These are phyloP conservation scores for Cryptococcus sp. DNA, from an alignment of 1,284 basidiomycete genomes.

Conservation along the genomic window DNA sequence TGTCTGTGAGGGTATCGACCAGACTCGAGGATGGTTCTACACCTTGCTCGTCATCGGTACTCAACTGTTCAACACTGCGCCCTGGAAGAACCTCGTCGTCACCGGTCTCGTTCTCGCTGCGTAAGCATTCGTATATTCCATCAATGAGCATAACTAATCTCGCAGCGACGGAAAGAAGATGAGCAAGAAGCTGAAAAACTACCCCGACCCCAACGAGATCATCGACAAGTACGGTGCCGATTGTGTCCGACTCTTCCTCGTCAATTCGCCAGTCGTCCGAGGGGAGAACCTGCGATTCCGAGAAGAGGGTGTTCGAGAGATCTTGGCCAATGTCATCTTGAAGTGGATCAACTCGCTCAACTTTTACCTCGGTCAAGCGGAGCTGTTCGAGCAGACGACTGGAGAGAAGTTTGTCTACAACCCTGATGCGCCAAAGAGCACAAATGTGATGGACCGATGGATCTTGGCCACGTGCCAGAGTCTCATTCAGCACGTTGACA, in stretches of 20 bases:
- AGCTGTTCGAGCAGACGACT: conserved; percentile 76
- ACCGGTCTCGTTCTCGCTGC: conserved; percentile 92
- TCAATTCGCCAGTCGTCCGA: conserved; percentile 97
- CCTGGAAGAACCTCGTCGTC: conserved; percentile 98
- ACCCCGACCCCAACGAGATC: conserved; percentile 92
- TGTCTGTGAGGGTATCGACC: conserved; percentile 93
- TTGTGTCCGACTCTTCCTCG: conserved; percentile 94
- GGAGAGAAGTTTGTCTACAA: conserved; percentile 81
- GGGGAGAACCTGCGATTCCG: conserved; percentile 97
- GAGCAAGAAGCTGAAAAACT: conserved; percentile 97
- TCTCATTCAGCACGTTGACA: conserved; percentile 81
- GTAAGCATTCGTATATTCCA: conserved; percentile 48
- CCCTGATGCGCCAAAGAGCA: conserved; percentile 72
- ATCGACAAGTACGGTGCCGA: conserved; percentile 93
- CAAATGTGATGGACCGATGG: conserved; percentile 98
- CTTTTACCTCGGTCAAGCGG: conserved; percentile 96
- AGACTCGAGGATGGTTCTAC: conserved; percentile 99
- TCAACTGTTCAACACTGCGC: conserved; percentile 86
- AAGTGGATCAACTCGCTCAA: conserved; percentile 99
- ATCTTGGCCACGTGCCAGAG: conserved; percentile 95
- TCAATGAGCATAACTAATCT: conserved; percentile 4
- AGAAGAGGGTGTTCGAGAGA: conserved; percentile 95
- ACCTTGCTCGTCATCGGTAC: conserved; percentile 92
- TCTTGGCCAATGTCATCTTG: conserved; percentile 87
- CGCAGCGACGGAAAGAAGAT: conserved; percentile 95